Evolutionary conservation across 495 filamentous ascomycete genomes (phyloP).

Genomic region (Mytilinidion resinicola): DNA sequence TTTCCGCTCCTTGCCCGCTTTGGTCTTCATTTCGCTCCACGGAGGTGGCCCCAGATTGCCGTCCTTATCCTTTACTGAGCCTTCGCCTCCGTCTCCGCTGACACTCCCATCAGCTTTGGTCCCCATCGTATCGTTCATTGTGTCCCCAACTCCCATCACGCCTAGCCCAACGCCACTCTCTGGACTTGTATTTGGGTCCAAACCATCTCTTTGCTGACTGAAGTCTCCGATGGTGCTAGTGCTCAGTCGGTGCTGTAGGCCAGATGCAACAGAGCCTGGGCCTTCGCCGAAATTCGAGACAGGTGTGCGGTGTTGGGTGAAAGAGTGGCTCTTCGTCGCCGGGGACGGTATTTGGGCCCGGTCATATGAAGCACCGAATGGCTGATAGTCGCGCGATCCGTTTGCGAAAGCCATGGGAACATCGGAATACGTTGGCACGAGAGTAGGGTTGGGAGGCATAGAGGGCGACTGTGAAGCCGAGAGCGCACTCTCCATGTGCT

Average conservation of each 20-base stretch:
- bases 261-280: constrained; percentile 12
- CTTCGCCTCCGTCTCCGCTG: constrained; percentile 18
- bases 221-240: constrained; percentile 18
- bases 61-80: constrained; percentile 36
- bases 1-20: constrained; percentile 95
- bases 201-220: constrained; percentile 9
- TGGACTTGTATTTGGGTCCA: constrained; percentile 18
- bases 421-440: constrained; percentile 24
- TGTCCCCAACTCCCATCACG: constrained; percentile 14
- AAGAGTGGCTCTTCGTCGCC: constrained; percentile 14
- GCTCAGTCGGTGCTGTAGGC: constrained; percentile 24
- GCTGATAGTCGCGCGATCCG: constrained; percentile 1
- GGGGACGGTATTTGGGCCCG: constrained; percentile 6
- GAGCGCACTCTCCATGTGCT: background rate
- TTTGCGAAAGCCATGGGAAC: constrained; percentile 9
- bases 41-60: constrained; percentile 55
- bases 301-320: constrained; percentile 12
- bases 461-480: constrained; percentile 10
- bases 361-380: constrained; percentile 11
- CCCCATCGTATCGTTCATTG: constrained; percentile 13
- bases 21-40: constrained; percentile 97
- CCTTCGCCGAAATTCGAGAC: constrained; percentile 21
- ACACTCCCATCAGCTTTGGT: constrained; percentile 19
- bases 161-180: constrained; percentile 18
- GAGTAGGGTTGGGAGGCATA: constrained; percentile 7